Evolutionary conservation across 495 filamentous ascomycete genomes (phyloP).

Genomic region (Talaromyces ruber): DNA sequence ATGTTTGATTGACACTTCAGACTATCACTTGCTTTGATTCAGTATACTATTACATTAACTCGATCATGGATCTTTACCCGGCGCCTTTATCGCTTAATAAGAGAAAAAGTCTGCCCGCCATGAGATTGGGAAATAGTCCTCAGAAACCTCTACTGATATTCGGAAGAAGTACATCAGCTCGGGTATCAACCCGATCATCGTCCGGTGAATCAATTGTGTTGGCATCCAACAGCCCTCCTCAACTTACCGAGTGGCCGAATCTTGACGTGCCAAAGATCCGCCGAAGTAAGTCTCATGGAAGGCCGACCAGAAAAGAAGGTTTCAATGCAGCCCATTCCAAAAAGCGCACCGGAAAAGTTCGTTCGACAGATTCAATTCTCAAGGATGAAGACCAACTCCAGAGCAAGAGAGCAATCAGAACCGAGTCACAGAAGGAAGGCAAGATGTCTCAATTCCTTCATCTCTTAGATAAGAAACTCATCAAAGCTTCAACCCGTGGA

Average conservation of each 20-base stretch:
- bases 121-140: neutral
- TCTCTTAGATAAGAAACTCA: neutral
- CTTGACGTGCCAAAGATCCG: constrained; percentile 1
- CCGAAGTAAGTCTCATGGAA: neutral
- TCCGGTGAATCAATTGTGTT: neutral
- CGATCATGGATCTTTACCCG: neutral
- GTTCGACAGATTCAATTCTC: neutral
- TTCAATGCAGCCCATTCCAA: neutral
- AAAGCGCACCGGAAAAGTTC: neutral
- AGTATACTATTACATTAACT: neutral
- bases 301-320: neutral
- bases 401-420: neutral
- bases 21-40: neutral
- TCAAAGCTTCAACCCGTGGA: neutral
- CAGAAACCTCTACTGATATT: neutral
- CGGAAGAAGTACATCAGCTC: neutral
- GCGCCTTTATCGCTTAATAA: neutral
- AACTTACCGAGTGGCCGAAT: neutral
- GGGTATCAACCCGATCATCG: neutral
- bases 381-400: neutral
- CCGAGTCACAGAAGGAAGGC: neutral
- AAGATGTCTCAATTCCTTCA: constrained; percentile 1
- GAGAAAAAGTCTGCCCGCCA: neutral
- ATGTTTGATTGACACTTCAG: constrained; percentile 9
- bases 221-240: neutral